These are phyloP conservation scores for Lolium rigidum DNA, from an alignment of 176 grass and related monocot species.

Conservation along the genomic window DNA sequence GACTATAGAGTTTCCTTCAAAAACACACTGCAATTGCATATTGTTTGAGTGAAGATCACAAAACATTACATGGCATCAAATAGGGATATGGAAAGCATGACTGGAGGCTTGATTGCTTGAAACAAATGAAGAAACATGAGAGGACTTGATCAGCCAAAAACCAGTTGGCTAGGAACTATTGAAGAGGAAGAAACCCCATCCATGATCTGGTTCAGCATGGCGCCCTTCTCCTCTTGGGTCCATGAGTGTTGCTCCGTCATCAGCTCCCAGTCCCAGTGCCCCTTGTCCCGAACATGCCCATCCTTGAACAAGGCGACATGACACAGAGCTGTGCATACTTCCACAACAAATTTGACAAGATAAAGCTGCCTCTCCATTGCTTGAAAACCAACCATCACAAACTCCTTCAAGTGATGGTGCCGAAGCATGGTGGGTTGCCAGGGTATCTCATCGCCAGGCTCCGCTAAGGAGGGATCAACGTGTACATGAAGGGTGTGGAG, in stretches of 20 bases:
- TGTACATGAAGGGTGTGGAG: too few species aligned
- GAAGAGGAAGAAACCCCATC: neutral
- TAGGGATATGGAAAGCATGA: too few species aligned
- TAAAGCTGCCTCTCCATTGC: slow-evolving; percentile 1
- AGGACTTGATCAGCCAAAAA: too few species aligned
- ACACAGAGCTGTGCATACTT: neutral
- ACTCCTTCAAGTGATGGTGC: neutral
- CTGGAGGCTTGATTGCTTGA: too few species aligned
- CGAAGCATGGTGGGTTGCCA: neutral
- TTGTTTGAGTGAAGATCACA: too few species aligned
- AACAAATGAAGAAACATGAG: too few species aligned
- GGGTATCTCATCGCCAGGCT: neutral
- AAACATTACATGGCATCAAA: too few species aligned
- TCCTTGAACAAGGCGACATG: neutral
- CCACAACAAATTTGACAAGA: neutral
- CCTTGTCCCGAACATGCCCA: neutral
- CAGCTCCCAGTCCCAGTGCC: neutral
- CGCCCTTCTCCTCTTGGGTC: neutral
- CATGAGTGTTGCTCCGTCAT: neutral
- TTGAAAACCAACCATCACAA: too few species aligned
- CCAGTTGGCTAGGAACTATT: too few species aligned
- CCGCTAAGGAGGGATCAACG: neutral
- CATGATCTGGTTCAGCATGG: neutral
- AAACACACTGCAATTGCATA: too few species aligned
- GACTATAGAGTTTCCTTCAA: too few species aligned